Percentiles rank a stretch among this genome's conserved stretches.
phyloP scores from a whole-genome alignment of 805 yeast species.

The Dipodascus geniculatus region DNA sequence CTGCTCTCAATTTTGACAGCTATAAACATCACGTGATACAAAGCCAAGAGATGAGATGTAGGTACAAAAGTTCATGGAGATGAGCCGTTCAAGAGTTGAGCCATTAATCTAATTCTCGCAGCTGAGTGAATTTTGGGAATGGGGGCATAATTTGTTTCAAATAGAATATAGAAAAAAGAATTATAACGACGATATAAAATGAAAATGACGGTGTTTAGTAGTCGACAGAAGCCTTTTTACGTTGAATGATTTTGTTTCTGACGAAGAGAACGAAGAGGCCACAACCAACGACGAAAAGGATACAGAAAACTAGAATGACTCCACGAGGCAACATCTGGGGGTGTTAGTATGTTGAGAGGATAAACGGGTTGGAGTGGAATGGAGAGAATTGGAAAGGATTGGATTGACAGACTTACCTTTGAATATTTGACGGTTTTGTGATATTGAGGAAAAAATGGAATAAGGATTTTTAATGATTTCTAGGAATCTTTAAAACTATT shows the following conservation, averaged over 20 bases:
- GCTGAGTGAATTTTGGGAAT: not conserved
- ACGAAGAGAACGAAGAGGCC: slow-evolving; percentile 28
- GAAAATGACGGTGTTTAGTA: slow-evolving; percentile 7
- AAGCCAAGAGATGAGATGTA: not conserved
- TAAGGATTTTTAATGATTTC: slow-evolving; percentile 7
- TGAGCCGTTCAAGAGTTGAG: not conserved
- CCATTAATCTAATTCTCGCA: too few relatives aligned
- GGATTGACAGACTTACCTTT: not conserved
- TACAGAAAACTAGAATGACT: slow-evolving; percentile 54
- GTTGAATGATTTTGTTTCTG: slow-evolving; percentile 33
- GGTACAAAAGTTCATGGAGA: not conserved
- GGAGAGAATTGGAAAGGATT: too few relatives aligned
- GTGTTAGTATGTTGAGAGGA: too few relatives aligned
- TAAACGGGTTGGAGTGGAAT: too few relatives aligned
- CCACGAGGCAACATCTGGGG: slow-evolving; percentile 55
- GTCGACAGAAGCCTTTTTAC: slow-evolving; percentile 22
- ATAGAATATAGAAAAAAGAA: not conserved
- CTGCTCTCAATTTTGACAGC: not conserved
- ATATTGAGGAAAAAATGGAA: not conserved
- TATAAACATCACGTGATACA: not conserved
- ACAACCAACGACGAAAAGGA: slow-evolving; percentile 28
- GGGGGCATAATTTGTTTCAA: not conserved
- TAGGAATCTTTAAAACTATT: slow-evolving; percentile 1
- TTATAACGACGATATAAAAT: not conserved
- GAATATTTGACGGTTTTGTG: not conserved